phyloP scores from a whole-genome alignment of 2,329 filamentous ascomycete genomes.

The Ceratocystis papillata region DNA sequence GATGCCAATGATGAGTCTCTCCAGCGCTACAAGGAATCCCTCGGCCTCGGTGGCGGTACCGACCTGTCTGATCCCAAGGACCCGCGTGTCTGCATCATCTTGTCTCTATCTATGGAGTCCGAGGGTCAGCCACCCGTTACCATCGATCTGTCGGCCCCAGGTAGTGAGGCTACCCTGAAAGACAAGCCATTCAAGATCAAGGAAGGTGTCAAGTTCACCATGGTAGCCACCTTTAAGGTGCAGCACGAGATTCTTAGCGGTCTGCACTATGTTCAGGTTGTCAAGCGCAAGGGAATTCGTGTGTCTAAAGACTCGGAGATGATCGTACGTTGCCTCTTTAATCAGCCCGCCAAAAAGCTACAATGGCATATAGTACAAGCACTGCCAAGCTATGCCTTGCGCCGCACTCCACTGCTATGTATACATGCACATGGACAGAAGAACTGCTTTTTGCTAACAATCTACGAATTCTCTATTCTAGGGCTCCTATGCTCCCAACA shows the following conservation, averaged over 20 bases:
- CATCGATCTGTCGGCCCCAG: constrained; percentile 70
- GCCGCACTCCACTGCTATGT: not conserved
- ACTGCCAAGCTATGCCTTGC: not conserved
- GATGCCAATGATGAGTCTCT: constrained; percentile 78
- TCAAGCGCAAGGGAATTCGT: constrained; percentile 78
- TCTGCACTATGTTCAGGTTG: constrained; percentile 87
- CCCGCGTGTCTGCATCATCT: constrained; percentile 83
- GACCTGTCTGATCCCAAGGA: constrained; percentile 68
- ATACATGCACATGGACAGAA: not conserved
- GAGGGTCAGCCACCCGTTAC: constrained; percentile 73
- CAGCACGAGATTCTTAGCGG: constrained; percentile 94
- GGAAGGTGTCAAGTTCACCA: constrained; percentile 85
- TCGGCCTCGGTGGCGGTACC: constrained; percentile 68
- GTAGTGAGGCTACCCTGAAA: constrained; percentile 67
- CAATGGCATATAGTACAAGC: not conserved
- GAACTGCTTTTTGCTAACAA: constrained; percentile 24
- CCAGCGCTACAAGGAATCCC: constrained; percentile 93
- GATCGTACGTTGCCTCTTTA: constrained; percentile 55
- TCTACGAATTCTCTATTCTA: constrained; percentile 32
- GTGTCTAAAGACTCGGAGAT: constrained; percentile 95
- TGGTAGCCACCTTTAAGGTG: constrained; percentile 89
- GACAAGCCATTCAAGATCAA: constrained; percentile 95
- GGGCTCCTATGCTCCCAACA: constrained; percentile 91
- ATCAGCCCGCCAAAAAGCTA: not conserved
- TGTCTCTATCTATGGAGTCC: constrained; percentile 78